Evolutionary conservation across 225 moss, liverwort and hornwort species (phyloP), one percentile per base, ranked within the genome.

Genomic region (Thuidium tamariscinum): DNA sequence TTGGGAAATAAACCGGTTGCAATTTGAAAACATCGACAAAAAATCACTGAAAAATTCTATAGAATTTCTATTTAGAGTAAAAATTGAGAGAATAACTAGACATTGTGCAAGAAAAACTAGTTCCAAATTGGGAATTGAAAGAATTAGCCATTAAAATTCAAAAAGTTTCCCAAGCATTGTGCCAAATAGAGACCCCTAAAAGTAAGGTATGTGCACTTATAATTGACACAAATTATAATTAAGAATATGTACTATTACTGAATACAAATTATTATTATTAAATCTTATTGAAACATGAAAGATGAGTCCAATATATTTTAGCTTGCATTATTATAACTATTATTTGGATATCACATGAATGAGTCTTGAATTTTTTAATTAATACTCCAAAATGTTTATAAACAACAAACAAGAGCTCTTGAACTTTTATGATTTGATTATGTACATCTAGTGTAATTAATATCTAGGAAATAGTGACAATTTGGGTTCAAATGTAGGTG

Each of bases 251-350:
- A 20, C 32, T 32, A 13, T 1, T 22, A 19, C 14, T 22, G 5
- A 22, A 14, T 13, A 22, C 3, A n/a, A 22, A n/a, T 23, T 9
- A 5, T 51, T 4, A 51, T 74, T 51, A 13, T 34, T 74, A 13
- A 13, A 13, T 22, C 5, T 22, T 1, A 8, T 5, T n/a, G 22
- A 0, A 27, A 3, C 1, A 2, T 21, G 1, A 75, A 36, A 23
- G 13, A 10, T 1, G 15, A 54, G 36, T 54, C 2, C 1, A 15
- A 36, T 1, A 15, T 8, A 54, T 0, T 75, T 36, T 36, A 23
- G 3, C 0, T 23, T 54, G 16, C 5, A 75, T 16, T 75, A n/a
- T n/a, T n/a, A n/a, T n/a, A n/a, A n/a, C n/a, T n/a, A n/a, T n/a
- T n/a, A n/a, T 36, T 75, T 25, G 2, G 9, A 36, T 9, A 54